Conservation (phyloP, 192 early-diverging fungal species). For the Paraglomus occultum region DNA sequence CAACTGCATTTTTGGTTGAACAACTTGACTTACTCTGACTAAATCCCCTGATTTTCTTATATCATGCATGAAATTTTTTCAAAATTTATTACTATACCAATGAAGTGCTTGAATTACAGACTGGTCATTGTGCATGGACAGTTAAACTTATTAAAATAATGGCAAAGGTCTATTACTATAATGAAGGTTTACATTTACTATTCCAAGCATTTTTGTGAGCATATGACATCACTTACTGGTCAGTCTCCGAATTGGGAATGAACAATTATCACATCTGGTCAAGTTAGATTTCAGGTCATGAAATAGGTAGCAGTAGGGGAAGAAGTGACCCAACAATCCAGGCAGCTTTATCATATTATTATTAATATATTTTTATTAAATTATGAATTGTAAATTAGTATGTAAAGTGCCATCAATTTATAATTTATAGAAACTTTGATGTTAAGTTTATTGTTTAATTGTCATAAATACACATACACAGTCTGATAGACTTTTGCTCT, state of each 20-base stretch:
- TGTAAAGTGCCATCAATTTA: too few species aligned
- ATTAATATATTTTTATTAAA: too few species aligned
- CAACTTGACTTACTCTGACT: too few species aligned
- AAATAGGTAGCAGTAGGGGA: neutral
- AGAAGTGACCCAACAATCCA: neutral
- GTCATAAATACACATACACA: too few species aligned
- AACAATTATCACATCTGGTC: neutral
- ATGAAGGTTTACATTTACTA: neutral
- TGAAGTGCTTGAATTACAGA: neutral
- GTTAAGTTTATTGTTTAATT: too few species aligned
- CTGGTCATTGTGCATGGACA: neutral
- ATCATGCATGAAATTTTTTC: slow-evolving; percentile 10
- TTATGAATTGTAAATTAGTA: too few species aligned
- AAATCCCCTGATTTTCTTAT: neutral
- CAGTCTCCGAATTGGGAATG: neutral
- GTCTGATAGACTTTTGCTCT: too few species aligned
- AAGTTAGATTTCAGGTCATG: neutral
- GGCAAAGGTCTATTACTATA: neutral
- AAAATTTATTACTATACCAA: slow-evolving; percentile 2
- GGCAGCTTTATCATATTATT: slow-evolving; percentile 8
- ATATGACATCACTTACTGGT: neutral
- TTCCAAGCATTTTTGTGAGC: neutral
- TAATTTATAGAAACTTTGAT: too few species aligned
- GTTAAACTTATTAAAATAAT: neutral
- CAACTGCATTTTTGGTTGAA: too few species aligned